A percentile compares a stretch with the other conserved stretches of the same genome.
phyloP scores from a whole-genome alignment of 768 basidiomycete species.

The Psilocybe subaeruginosa region DNA sequence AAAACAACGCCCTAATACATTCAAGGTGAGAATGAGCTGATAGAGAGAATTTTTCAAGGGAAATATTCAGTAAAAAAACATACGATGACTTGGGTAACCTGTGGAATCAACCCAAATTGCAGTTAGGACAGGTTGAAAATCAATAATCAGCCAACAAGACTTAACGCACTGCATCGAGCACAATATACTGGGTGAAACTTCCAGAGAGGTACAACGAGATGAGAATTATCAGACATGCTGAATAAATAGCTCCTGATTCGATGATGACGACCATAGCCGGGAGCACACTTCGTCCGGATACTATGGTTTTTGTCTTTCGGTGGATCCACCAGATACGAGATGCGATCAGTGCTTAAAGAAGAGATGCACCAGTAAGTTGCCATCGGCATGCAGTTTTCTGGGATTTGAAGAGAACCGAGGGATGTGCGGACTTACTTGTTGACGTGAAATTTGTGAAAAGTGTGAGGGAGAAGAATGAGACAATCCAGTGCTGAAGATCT shows the following conservation, averaged over 20 bases:
- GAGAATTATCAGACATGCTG: background rate
- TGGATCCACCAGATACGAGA: background rate
- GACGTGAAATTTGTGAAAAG: background rate
- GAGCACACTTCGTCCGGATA: background rate
- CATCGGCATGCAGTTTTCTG: too few species aligned
- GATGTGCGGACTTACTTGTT: background rate
- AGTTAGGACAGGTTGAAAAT: too few species aligned
- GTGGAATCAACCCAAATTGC: too few species aligned
- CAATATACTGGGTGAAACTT: background rate
- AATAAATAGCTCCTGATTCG: background rate
- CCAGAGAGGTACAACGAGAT: background rate
- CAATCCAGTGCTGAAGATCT: background rate
- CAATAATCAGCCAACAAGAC: too few species aligned
- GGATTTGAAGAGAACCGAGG: too few species aligned
- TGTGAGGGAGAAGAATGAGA: background rate
- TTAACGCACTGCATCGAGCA: background rate
- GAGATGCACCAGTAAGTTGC: too few species aligned
- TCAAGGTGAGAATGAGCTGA: background rate
- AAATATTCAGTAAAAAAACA: background rate
- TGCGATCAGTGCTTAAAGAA: background rate
- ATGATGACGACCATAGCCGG: background rate
- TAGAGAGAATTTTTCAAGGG: background rate
- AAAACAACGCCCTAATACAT: background rate
- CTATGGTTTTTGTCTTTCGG: background rate
- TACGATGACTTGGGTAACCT: background rate